Evolutionary conservation across 495 filamentous ascomycete species (phyloP).

Genomic region (Apodospora peruviana): DNA sequence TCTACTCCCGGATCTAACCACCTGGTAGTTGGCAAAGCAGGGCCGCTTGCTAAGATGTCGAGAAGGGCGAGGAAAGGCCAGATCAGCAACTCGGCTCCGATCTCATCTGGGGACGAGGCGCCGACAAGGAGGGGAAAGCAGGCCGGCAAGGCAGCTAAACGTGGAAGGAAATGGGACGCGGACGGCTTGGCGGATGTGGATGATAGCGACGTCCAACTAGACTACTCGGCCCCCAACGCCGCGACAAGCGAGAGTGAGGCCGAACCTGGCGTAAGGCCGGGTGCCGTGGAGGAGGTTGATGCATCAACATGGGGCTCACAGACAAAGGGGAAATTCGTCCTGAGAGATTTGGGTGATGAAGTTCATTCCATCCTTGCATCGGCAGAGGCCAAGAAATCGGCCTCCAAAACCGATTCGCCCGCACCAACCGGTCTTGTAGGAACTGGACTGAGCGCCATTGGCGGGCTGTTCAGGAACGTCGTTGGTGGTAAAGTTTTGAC

Average conservation of each 20-base stretch:
- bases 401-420: slow-evolving; percentile 28
- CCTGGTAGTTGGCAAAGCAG: slow-evolving; percentile 64
- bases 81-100: slow-evolving; percentile 53
- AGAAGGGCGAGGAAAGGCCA: slow-evolving; percentile 76
- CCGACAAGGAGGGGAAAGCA: slow-evolving; percentile 51
- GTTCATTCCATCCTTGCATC: slow-evolving; percentile 83
- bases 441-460: slow-evolving; percentile 70
- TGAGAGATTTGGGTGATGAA: slow-evolving; percentile 89
- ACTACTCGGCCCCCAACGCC: slow-evolving; percentile 66
- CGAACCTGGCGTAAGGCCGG: slow-evolving; percentile 36
- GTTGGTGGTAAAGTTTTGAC: slow-evolving; percentile 90
- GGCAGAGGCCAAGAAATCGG: slow-evolving; percentile 55
- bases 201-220: slow-evolving; percentile 63
- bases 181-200: slow-evolving; percentile 85
- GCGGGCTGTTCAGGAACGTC: slow-evolving; percentile 86
- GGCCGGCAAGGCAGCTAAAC: slow-evolving; percentile 49
- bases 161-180: slow-evolving; percentile 83
- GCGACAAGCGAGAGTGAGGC: slow-evolving; percentile 49
- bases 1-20: slow-evolving; percentile 62
- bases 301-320: slow-evolving; percentile 75
- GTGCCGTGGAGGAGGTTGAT: slow-evolving; percentile 65
- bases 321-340: slow-evolving; percentile 87
- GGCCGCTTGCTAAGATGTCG: slow-evolving; percentile 69
- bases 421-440: slow-evolving; percentile 59
- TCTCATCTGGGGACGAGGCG: slow-evolving; percentile 80